phyloP scores from a whole-genome alignment of 176 grass and related monocot genomes.

The Aegilops tauschii region DNA sequence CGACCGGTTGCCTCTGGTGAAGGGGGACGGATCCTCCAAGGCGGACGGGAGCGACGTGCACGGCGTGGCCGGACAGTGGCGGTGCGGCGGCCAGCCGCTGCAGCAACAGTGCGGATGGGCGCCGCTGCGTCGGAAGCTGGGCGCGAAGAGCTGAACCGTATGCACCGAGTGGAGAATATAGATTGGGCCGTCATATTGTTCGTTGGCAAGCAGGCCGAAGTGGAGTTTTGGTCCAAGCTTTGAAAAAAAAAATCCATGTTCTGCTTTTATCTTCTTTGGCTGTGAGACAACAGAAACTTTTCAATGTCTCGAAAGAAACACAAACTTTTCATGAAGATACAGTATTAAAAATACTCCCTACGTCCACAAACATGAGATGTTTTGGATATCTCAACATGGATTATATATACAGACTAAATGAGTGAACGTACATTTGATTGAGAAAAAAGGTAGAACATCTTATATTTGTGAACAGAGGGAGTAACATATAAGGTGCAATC shows the following conservation, averaged over 20 bases:
- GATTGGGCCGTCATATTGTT: background rate
- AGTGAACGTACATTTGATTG: too few relatives aligned
- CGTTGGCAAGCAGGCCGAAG: background rate
- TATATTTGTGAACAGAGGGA: too few relatives aligned
- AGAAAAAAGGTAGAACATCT: too few relatives aligned
- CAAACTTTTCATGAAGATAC: background rate
- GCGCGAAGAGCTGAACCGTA: slow-evolving; percentile 8
- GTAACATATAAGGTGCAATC: background rate
- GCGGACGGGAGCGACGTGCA: background rate
- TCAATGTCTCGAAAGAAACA: too few relatives aligned
- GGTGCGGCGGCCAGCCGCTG: background rate
- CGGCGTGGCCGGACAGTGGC: background rate
- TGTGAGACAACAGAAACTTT: background rate
- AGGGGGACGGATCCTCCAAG: background rate
- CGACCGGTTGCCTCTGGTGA: slow-evolving; percentile 41
- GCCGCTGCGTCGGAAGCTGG: background rate
- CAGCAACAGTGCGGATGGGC: slow-evolving; percentile 19
- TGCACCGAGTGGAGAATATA: background rate
- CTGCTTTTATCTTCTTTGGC: background rate
- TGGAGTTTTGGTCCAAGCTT: background rate
- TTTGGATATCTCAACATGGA: too few relatives aligned
- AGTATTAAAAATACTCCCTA: background rate
- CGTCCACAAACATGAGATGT: too few relatives aligned
- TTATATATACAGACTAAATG: too few relatives aligned
- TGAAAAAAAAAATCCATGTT: background rate